These are phyloP conservation scores for Eutrema japonicum DNA, from an alignment of 345 rosid species.

Conservation along the genomic window DNA sequence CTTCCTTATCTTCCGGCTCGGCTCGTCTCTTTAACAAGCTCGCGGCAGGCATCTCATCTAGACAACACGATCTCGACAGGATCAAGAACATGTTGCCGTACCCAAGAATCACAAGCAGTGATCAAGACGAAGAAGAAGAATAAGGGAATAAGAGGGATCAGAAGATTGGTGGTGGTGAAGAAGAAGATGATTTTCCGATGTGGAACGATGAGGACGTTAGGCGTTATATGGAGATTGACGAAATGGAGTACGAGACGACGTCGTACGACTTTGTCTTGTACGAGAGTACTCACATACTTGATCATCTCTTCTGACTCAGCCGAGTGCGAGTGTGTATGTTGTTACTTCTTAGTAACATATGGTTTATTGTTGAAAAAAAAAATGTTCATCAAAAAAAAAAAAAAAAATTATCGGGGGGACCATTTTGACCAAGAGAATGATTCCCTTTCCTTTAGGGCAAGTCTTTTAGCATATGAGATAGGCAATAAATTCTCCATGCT, in stretches of 20 bases:
- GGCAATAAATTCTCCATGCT: too few species aligned
- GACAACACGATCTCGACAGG: constrained; percentile 29
- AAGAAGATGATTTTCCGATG: not conserved
- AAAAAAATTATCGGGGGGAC: not conserved
- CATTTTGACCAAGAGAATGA: not conserved
- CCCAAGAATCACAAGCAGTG: not conserved
- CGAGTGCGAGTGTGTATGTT: not conserved
- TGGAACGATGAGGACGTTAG: constrained; percentile 27
- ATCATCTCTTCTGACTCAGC: constrained; percentile 28
- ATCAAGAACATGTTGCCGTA: constrained; percentile 30
- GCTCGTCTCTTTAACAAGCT: constrained; percentile 38
- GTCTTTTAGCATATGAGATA: not conserved
- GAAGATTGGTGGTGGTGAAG: not conserved
- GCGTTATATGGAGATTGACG: constrained; percentile 24
- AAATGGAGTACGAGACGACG: constrained; percentile 19
- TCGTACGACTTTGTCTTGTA: constrained; percentile 17
- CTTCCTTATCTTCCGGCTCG: constrained; percentile 9
- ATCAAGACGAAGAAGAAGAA: constrained; percentile 8
- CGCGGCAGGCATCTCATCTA: constrained; percentile 34
- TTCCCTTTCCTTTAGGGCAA: too few species aligned
- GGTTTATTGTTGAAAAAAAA: constrained; percentile 1
- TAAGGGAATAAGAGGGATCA: constrained; percentile 17
- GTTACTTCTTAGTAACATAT: not conserved
- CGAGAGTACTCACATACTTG: constrained; percentile 18
- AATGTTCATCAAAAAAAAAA: not conserved